Evolutionary conservation across 2,329 filamentous ascomycete species (phyloP), one percentile per base, ranked within the genome.

Genomic region (Trichoderma sp.): DNA sequence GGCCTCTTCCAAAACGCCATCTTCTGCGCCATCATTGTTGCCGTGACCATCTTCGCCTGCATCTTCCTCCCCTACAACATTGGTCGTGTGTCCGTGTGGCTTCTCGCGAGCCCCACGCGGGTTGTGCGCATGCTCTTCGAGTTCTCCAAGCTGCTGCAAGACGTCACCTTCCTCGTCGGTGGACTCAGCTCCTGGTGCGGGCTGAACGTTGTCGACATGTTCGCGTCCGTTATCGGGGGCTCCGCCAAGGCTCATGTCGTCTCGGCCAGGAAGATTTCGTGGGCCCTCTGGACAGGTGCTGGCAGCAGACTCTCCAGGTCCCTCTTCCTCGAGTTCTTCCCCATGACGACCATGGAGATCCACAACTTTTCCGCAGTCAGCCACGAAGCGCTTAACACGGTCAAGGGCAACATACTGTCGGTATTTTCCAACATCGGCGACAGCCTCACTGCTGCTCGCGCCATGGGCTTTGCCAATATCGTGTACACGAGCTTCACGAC

Each of bases 1-100:
- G 93, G 92, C 3, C 84, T 99, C 6, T 88, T 98, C 70, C 95
- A 99, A 73, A 99, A 99, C 70, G 93, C 91, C 63, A 88, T 97
- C 17, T 99, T 99, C 77, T 97, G 94, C 74, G 90, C 91, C 7
- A 89, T 98, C 52, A 83, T 99, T 30, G 92, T 99, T 15, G 90
- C 91, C 1, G 86, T 94, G 59, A 96, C 93, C 15, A 88, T 99
- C 48, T 89, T 92, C 60, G 81, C 90, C 66, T 94, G 93, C 59
- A 87, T 98, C 51, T 97, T 95, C 79, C 79, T 97, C 59, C 95
- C 95, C 0, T 99, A 98, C 78, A 90, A 97, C 63, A 88, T 93
- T 73, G 95, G 95, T 15, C 93, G 96, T 69, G 81, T 96, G 28
- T 88, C 91, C 5, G 82, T 98, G 50, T 88, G 94, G 74, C 81